phyloP scores from a whole-genome alignment of 371 early-diverging fungal species.

The Mycotypha africana region DNA sequence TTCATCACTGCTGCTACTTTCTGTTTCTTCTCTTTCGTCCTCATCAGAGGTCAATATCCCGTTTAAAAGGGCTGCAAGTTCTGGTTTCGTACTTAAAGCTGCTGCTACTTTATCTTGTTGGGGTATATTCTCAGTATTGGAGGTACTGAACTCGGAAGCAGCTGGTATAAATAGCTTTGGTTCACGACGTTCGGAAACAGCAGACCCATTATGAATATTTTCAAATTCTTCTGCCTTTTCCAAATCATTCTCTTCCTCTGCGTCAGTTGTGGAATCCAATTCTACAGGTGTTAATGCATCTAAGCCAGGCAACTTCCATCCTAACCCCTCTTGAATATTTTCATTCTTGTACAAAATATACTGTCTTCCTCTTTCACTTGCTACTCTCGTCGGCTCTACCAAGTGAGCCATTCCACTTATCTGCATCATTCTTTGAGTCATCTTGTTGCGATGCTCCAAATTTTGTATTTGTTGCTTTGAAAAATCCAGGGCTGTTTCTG shows the following conservation, averaged over 20 bases:
- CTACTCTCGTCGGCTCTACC: constrained; percentile 49
- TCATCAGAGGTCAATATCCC: constrained; percentile 11
- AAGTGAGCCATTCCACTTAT: constrained; percentile 47
- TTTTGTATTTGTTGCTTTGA: constrained; percentile 85
- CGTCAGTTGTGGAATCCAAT: constrained; percentile 14
- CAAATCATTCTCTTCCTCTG: no score
- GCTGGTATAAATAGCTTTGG: no score
- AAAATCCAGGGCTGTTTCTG: constrained; percentile 79
- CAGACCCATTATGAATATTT: no score
- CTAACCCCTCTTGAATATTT: constrained; percentile 50
- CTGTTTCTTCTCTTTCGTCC: constrained; percentile 1
- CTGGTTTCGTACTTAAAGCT: constrained; percentile 29
- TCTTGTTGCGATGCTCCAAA: constrained; percentile 77
- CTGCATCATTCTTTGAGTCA: constrained; percentile 74
- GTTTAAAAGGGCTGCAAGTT: constrained; percentile 23
- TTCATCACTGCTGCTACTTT: constrained; percentile 23
- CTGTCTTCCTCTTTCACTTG: constrained; percentile 73
- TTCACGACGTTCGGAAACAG: no score
- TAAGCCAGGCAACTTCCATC: constrained; percentile 63
- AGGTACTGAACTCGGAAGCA: no score
- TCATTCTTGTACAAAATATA: constrained; percentile 85
- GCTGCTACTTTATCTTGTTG: constrained; percentile 29
- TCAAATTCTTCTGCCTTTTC: no score
- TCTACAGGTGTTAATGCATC: constrained; percentile 15
- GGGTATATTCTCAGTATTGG: not conserved